Base-by-base conservation (phyloP, 345 rosid genomes). In the Aquilaria sinensis region DNA sequence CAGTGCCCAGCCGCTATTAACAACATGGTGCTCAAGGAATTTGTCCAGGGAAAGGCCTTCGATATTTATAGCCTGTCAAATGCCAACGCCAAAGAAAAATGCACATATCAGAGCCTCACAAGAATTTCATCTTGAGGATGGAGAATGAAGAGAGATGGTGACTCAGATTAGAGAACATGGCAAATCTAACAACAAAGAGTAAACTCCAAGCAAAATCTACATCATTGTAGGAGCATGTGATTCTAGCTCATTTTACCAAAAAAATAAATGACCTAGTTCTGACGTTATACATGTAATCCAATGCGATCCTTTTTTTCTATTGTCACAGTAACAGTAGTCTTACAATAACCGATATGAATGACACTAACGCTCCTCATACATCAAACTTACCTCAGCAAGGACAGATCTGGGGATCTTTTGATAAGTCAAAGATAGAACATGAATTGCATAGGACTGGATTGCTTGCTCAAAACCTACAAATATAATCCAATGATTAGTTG, bases 401-500 rank as follows among this genome's bases (percentile, higher is more conserved):
- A 94, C 88, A 68, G 88, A 48, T 81, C 88, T 84, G 4, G 96
- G 87, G 72, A 95, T 81, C 82, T 81, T 95, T 79, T 85, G 96
- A 82, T 91, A 91, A 54, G 93, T 95, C 79, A 91, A 76, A 66
- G 96, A 85, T 68, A 91, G 88, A 57, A 91, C 83, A 70, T 95
- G 99, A 77, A 81, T 68, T 12, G 96, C 92, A 69, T 88, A 95
- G 43, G 81, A 67, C 70, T 85, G 96, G 62, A 94, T 80, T 68
- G 97, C 96, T 81, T 88, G 97, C 75, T 94, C 96, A 73, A 94
- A 94, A 66, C 99, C 97, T 94, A 89, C 79, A 77, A 61, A 67
- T 37, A 37, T 37, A 0, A 37, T 23, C 43, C 43, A 37, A 37
- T 9, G 43, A 37, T 37, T 37, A 37, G 43, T 37, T 37, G 43